Evolutionary conservation across 768 basidiomycete species (phyloP), one percentile per base, ranked within the genome.

Genomic region (Ramaria sp.): DNA sequence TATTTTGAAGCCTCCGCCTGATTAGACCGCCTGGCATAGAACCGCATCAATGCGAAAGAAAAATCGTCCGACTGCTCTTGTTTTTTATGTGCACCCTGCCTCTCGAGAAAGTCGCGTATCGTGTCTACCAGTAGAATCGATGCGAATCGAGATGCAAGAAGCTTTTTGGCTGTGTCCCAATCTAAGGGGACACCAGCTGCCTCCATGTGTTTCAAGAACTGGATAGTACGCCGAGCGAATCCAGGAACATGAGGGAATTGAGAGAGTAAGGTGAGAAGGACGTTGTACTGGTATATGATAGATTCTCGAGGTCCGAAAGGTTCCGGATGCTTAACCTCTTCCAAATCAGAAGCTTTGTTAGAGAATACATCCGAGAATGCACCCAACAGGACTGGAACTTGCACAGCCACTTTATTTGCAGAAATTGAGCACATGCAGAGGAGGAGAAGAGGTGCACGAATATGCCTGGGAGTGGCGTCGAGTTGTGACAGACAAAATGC

Each of bases 231-330:
- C 12, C 17, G 19, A 11, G 46, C 45, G 34, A 57, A 19, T 19
- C n/a, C 31, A 13, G 45, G 34, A 17, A 37, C 34, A 20, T 48
- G 46, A 31, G 55, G 46, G 22, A 47, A 38, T 19, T 41, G 45
- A 7, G 55, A 57, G 17, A 57, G 48, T 31, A 57, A 22, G n/a
- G 30, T 57, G 37, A 57, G 47, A 20, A 57, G 45, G 30, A 41
- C 22, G 39, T 57, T 57, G 55, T 49, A 57, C 30, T 57, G 55
- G 45, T 34, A 57, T 13, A 57, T 22, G 27, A 37, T 12, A 37
- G 24, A 7, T 12, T 30, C 24, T n/a, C 27, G 38, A 13, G 54
- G 3, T 22, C n/a, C 38, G n/a, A 38, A 20, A 9, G 31, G 13
- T 17, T 9, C 7, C 7, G 17, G 6, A 17, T 10, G 48, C 1